A percentile compares a stretch with the other conserved stretches of the same genome.
These are phyloP conservation scores for Alternaria incomplexa DNA, from an alignment of 2,329 filamentous ascomycete species.

Conservation along the genomic window DNA sequence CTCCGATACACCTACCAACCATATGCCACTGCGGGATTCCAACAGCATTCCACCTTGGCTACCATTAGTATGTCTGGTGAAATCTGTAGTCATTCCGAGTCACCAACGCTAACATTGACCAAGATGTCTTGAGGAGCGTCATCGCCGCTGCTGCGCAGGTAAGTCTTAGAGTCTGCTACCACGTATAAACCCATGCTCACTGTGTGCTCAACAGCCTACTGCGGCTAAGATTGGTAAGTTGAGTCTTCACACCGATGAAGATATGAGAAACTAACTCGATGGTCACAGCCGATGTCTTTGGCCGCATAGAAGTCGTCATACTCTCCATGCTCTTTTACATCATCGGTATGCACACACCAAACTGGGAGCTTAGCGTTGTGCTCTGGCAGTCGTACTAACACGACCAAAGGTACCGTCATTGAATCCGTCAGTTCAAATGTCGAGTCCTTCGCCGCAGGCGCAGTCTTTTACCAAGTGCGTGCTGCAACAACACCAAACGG, in stretches of 20 bases:
- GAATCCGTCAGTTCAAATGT: slow-evolving; percentile 60
- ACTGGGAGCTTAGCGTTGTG: neutral
- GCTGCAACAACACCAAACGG: neutral
- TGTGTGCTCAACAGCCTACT: slow-evolving; percentile 47
- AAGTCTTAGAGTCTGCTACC: neutral
- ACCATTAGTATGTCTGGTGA: slow-evolving; percentile 54
- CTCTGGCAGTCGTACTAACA: neutral
- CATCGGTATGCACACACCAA: slow-evolving; percentile 20
- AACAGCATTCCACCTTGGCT: slow-evolving; percentile 57
- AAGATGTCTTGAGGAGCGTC: slow-evolving; percentile 61
- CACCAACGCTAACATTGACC: neutral
- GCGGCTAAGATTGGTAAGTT: slow-evolving; percentile 61
- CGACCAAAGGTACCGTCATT: slow-evolving; percentile 55
- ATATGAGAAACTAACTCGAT: neutral
- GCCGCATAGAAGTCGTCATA: slow-evolving; percentile 64
- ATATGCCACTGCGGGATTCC: slow-evolving; percentile 60
- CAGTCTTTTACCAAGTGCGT: slow-evolving; percentile 7
- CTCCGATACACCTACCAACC: slow-evolving; percentile 58
- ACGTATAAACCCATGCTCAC: neutral
- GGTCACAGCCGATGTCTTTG: slow-evolving; percentile 60
- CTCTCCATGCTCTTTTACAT: slow-evolving; percentile 64
- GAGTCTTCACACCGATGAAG: neutral
- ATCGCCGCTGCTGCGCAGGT: slow-evolving; percentile 62
- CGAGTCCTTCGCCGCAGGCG: slow-evolving; percentile 59
- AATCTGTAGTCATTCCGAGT: neutral